These are phyloP conservation scores for Scorias spongiosa DNA, from an alignment of 2,329 filamentous ascomycete genomes.

Conservation along the genomic window DNA sequence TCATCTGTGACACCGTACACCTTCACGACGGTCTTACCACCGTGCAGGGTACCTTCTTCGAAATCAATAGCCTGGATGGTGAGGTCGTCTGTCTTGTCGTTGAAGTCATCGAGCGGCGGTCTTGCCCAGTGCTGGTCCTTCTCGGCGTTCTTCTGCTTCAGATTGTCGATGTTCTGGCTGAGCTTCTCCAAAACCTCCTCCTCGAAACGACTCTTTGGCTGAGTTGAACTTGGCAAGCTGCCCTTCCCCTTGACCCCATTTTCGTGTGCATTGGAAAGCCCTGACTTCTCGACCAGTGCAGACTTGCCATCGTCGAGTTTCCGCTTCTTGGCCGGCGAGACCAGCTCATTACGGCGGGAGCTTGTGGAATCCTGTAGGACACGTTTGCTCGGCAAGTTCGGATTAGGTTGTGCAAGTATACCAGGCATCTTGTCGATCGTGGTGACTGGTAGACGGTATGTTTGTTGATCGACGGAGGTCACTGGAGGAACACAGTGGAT, in stretches of 20 bases:
- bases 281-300: constrained; percentile 45
- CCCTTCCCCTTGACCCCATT: constrained; percentile 25
- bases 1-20: constrained; percentile 81
- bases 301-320: constrained; percentile 58
- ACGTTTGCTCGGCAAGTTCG: constrained; percentile 28
- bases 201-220: constrained; percentile 84
- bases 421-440: constrained; percentile 15
- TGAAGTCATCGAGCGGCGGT: constrained; percentile 45
- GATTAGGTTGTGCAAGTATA: constrained; percentile 14
- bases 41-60: constrained; percentile 71
- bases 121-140: constrained; percentile 86
- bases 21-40: constrained; percentile 66
- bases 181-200: constrained; percentile 89
- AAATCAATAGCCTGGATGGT: constrained; percentile 91
- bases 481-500: too few relatives aligned
- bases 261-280: constrained; percentile 10
- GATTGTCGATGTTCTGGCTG: constrained; percentile 75
- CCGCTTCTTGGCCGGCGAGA: constrained; percentile 58
- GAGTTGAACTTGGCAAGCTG: constrained; percentile 51
- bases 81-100: constrained; percentile 52
- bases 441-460: too few relatives aligned
- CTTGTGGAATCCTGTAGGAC: constrained; percentile 31
- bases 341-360: constrained; percentile 30
- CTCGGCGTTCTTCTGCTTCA: constrained; percentile 78
- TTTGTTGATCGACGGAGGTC: too few relatives aligned